These are phyloP conservation scores for Pseudopithomyces maydicus DNA, from an alignment of 2,329 filamentous ascomycete genomes.

Conservation along the genomic window DNA sequence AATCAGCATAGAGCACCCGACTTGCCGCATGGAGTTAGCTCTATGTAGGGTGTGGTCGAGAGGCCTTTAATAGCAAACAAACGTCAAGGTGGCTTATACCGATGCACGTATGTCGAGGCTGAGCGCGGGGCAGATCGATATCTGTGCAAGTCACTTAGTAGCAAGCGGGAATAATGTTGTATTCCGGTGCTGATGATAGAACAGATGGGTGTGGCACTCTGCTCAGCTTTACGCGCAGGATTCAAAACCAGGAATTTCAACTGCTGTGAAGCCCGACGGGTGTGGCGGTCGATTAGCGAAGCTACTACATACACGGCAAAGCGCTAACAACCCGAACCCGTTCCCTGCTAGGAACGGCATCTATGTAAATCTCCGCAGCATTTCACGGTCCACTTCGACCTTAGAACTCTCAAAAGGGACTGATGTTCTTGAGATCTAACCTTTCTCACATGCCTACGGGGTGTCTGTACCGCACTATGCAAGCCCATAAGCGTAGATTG, in stretches of 20 bases:
- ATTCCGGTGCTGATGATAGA: neutral
- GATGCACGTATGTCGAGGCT: conserved; percentile 1
- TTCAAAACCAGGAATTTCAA: neutral
- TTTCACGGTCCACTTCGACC: neutral
- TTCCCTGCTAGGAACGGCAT: neutral
- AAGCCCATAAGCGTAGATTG: neutral
- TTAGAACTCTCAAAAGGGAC: neutral
- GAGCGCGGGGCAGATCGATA: neutral
- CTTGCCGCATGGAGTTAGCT: neutral
- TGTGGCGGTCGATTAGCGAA: neutral
- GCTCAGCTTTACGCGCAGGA: no score
- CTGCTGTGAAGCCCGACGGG: neutral
- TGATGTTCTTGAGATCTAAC: neutral
- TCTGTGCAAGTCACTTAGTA: neutral
- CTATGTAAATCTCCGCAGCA: no score
- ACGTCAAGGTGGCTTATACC: neutral
- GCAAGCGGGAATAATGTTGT: neutral
- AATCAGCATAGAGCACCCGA: neutral
- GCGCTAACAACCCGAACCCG: neutral
- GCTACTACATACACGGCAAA: neutral
- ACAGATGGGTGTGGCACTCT: neutral
- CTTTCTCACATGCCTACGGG: neutral
- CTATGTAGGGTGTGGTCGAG: neutral
- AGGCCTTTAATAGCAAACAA: conserved; percentile 1
- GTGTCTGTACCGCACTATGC: neutral